These are phyloP conservation scores for Salix caprea DNA, from an alignment of 345 rosid genomes.

Conservation along the genomic window DNA sequence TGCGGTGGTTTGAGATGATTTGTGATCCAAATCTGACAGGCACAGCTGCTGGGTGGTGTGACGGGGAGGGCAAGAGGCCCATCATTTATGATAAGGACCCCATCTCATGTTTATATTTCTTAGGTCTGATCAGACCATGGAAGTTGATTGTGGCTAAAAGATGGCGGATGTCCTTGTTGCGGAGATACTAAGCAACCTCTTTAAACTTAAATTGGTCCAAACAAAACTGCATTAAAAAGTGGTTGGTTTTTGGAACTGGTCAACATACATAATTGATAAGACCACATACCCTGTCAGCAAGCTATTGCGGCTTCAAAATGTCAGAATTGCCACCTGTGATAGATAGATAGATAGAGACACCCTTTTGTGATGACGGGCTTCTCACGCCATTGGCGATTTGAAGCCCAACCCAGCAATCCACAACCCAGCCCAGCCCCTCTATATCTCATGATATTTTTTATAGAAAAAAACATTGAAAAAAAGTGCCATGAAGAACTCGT, in stretches of 20 bases:
- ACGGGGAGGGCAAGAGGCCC: constrained; percentile 4
- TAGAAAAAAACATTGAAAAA: neutral
- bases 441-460: neutral
- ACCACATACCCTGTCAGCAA: constrained; percentile 30
- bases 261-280: constrained; percentile 32
- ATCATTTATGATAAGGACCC: constrained; percentile 13
- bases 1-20: neutral
- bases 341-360: neutral
- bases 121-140: neutral
- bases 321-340: constrained; percentile 15
- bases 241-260: constrained; percentile 43
- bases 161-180: constrained; percentile 46
- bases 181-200: constrained; percentile 51
- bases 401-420: constrained; percentile 31
- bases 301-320: constrained; percentile 17
- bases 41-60: constrained; percentile 15
- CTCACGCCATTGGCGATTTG: constrained; percentile 38
- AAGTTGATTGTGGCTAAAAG: constrained; percentile 9
- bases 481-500: constrained; percentile 39
- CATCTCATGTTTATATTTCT: constrained; percentile 14
- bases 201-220: constrained; percentile 34
- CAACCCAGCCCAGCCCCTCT: neutral
- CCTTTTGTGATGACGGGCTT: constrained; percentile 18
- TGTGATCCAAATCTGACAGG: constrained; percentile 2
- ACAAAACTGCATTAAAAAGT: constrained; percentile 27